Base-by-base conservation (phyloP, 257 asterid genomes). In the Leptodermis oblonga region DNA sequence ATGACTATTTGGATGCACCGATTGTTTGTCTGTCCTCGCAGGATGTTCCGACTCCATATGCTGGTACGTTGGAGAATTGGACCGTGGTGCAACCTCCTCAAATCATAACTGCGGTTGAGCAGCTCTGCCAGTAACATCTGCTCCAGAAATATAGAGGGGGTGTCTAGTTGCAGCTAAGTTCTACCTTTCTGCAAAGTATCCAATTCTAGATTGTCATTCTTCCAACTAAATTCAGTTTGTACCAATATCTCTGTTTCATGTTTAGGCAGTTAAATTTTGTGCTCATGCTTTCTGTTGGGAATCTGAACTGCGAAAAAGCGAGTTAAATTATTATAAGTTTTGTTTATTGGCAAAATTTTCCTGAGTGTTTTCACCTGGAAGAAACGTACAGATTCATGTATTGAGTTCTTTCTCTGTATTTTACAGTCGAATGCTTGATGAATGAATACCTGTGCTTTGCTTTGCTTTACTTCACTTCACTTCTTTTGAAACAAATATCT, bases 1-100 rank as follows among this genome's bases (percentile, higher is more conserved):
- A 71, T 26, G 88, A 84, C 55, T 81, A 81, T 77, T 70, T 84
- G 79, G 86, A 84, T 54, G 77, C 86, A 10, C 88, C 86, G 9
- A 77, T 84, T 63, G 63, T 84, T 41, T 84, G 88, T 68, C 78
- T 84, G 37, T 84, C 88, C 37, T 84, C 88, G 15, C 88, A 84
- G 76, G 86, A 84, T 62, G 86, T 84, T 60, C 86, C 88, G 4
- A 84, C 88, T 55, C 88, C 88, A 69, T 84, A 81, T 74, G 84
- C 88, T 12, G 82, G 88, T 45, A 53, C 82, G 12, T 67, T 84
- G 71, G 86, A 84, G 68, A 81, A 84, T n/a, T 76, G 82, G 88
- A 84, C 86, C 9, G 83, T 84, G 56, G 88, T 84, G 70, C 88
- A 84, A 74, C 88, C 88, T 23, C 56, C 84, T 4, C 86, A 84